Evolutionary conservation across 2,329 filamentous ascomycete genomes (phyloP).

Genomic region (Leptodontidium sp.): DNA sequence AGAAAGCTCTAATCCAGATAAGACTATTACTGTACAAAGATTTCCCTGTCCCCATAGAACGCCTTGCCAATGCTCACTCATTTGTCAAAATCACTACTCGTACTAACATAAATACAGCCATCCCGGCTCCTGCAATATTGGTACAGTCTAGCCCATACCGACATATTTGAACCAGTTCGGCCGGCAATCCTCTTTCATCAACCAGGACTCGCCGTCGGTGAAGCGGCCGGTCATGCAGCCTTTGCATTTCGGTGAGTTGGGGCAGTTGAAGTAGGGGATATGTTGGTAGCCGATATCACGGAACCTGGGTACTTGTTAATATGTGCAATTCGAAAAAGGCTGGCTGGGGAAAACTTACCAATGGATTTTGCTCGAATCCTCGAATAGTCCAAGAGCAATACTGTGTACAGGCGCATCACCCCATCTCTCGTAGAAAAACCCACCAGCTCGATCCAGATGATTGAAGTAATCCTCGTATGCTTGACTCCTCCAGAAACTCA

Average conservation of each 20-base stretch:
- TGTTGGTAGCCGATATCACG: constrained; percentile 99
- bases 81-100: not conserved
- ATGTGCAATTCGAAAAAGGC: not conserved
- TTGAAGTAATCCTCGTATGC: constrained; percentile 96
- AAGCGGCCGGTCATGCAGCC: constrained; percentile 88
- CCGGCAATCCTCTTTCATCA: constrained; percentile 91
- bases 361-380: constrained; percentile 89
- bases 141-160: constrained; percentile 69
- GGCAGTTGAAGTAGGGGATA: constrained; percentile 98
- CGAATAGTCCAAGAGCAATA: constrained; percentile 90
- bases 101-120: constrained; percentile 26
- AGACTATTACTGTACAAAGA: constrained; percentile 23
- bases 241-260: constrained; percentile 92
- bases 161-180: constrained; percentile 98
- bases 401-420: constrained; percentile 97
- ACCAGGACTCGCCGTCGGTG: constrained; percentile 85
- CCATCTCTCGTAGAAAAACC: constrained; percentile 99
- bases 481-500: constrained; percentile 91
- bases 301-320: constrained; percentile 72
- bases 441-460: constrained; percentile 90
- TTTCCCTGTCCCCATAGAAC: constrained; percentile 26
- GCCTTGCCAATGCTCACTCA: constrained; percentile 35
- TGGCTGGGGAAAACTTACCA: constrained; percentile 66
- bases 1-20: not conserved
- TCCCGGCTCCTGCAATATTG: not conserved